Base-by-base conservation (phyloP, 345 rosid species). In the Gossypioides kirkii region DNA sequence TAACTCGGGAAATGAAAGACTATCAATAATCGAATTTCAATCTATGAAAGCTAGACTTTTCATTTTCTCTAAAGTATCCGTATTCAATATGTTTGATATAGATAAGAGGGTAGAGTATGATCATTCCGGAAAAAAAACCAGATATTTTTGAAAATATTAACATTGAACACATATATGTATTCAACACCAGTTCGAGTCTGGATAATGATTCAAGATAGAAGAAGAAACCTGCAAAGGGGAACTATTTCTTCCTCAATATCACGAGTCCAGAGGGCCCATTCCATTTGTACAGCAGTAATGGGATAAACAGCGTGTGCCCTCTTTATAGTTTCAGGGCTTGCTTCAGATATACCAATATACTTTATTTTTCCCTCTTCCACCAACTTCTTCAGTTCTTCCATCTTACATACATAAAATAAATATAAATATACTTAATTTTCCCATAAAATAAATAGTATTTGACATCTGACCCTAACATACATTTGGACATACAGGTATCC, bases 231-330 rank as follows among this genome's bases (percentile, higher is more conserved):
- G 75, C 79, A 77, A 26, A 77, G 75, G 0, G 72, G 75, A 13
- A 77, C 60, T 38, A 77, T 55, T 65, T 64, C 75, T 18, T 63
- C 79, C 42, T 71, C 76, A 16, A 77, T 32, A 26, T 77, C 79
- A 32, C 75, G 69, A 22, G 73, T 77, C 80, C 80, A 72, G 0
- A 77, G 68, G 2, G 80, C 66, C 68, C 73, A 77, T 36, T 77
- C 80, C 53, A 77, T 65, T 20, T 77, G 76, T 17, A 77, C 0
- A 20, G 61, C 73, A 43, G 76, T 58, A 0, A 77, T 36, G 32
- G 80, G 73, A 72, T 77, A 73, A 72, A 77, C 76, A 1, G 72
- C 72, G 59, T 72, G 72, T 45, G 79, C 79, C 28, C 79, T 71
- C 49, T 60, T 77, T n/a, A 77, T 63, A 6, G 75, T 76, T 11